Evolutionary conservation across 2,329 filamentous ascomycete genomes (phyloP).

Genomic region (Teratosphaeria pseudoeucalypti): DNA sequence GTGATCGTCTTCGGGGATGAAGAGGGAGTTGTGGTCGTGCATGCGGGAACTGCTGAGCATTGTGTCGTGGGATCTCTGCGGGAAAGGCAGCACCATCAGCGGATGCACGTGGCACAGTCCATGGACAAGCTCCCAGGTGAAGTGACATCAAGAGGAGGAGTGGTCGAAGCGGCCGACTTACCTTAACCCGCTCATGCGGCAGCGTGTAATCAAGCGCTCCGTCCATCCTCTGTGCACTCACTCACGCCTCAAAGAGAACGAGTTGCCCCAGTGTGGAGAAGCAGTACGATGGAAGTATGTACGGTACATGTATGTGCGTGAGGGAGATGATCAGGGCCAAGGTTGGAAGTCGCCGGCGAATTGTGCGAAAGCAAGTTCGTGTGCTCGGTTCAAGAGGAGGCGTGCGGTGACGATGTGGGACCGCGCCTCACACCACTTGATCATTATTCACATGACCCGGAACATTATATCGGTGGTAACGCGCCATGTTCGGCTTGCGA

Average conservation of each 20-base stretch:
- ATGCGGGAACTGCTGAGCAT: conserved; percentile 6
- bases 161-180: background rate
- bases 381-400: background rate
- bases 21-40: conserved; percentile 11
- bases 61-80: conserved; percentile 7
- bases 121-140: background rate
- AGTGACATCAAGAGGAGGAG: background rate
- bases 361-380: background rate
- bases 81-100: background rate
- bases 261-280: background rate
- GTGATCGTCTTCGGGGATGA: conserved; percentile 20
- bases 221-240: background rate
- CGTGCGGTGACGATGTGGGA: background rate
- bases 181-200: background rate
- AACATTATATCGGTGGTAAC: background rate
- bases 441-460: background rate
- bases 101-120: background rate
- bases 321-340: background rate
- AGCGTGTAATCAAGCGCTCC: background rate
- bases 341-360: background rate
- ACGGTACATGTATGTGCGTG: background rate
- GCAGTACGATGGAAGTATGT: background rate
- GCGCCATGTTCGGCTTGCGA: background rate
- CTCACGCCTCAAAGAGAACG: background rate
- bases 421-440: background rate